Conservation (phyloP, 1,139 yeast genomes). For the Pichia sp. region DNA sequence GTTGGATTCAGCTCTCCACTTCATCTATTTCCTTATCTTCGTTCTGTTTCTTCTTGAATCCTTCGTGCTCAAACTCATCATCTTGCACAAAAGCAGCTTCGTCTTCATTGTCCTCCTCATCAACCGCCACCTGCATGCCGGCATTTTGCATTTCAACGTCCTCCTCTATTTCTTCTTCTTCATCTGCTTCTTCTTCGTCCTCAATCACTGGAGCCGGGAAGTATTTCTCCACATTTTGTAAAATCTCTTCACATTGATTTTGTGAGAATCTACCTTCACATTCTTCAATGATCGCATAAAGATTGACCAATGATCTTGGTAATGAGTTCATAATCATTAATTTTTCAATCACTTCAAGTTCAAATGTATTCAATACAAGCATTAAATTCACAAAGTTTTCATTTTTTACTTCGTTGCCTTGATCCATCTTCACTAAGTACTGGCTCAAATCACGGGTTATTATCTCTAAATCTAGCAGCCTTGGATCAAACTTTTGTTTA, state of each 20-base stretch:
- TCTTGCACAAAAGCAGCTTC: constrained; percentile 20
- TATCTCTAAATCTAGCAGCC: constrained; percentile 53
- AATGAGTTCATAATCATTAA: constrained; percentile 76
- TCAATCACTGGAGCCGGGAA: constrained; percentile 38
- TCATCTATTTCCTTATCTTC: constrained; percentile 24
- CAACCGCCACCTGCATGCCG: constrained; percentile 7
- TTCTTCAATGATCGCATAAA: constrained; percentile 82
- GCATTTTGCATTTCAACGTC: constrained; percentile 18
- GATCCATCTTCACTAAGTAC: constrained; percentile 33
- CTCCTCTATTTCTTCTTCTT: constrained; percentile 9
- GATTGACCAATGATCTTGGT: constrained; percentile 73
- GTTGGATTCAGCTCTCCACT: constrained; percentile 11
- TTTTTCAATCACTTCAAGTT: constrained; percentile 76
- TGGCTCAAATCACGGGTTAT: constrained; percentile 56
- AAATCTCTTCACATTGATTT: constrained; percentile 52
- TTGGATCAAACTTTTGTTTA: constrained; percentile 36
- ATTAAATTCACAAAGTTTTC: constrained; percentile 53
- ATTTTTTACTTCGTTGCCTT: constrained; percentile 21
- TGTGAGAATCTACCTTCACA: constrained; percentile 78
- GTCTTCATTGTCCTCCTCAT: constrained; percentile 20
- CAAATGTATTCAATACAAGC: constrained; percentile 46
- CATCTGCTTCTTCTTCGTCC: constrained; percentile 15
- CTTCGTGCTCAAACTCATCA: constrained; percentile 21
- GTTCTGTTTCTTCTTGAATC: constrained; percentile 4
- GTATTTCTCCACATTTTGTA: constrained; percentile 45